Evolutionary conservation across 2,329 filamentous ascomycete genomes (phyloP), one percentile per base, ranked within the genome.

Genomic region (Colletotrichum abscissum): DNA sequence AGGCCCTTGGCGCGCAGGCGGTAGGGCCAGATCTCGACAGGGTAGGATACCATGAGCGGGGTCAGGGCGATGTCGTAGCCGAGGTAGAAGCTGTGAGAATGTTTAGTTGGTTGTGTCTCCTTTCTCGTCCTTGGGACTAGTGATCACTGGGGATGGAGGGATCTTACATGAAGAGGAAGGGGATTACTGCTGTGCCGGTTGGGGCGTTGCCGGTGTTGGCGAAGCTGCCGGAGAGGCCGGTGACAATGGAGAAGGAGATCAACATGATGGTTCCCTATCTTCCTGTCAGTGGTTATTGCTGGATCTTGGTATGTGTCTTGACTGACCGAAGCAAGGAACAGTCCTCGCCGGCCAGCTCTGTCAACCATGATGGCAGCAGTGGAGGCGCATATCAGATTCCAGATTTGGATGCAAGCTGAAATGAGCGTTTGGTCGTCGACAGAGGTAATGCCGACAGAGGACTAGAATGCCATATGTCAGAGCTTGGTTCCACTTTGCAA

Each of bases 371-470:
- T 35, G 6, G 66, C 67, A 4, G 70, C 70, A 5, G 57, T 33
- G 14, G 46, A n/a, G 5, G 70, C 60, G 30, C 66, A 73, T 33
- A 69, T 35, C 22, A 73, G 70, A 35, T 73, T 73, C 70, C 70
- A 66, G 26, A 73, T 65, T 28, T 73, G 70, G 6, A 73, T 49
- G 26, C 66, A 73, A 22, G 59, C 70, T 2, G 66, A 69, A 76
- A 86, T 86, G 57, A 82, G 75, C 19, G 81, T 81, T 77, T 86
- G 83, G 1, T 79, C 78, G 30, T 80, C 76, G 5, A 81, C 75
- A 19, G 81, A 78, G 1, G 60, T 63, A 11, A 84, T 81, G 24
- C 70, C 70, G 14, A 69, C 70, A 12, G 66, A 72, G 30, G 81
- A 75, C 62, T 64, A 30, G 28, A 3, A 30, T 28, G 55, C 5